These are phyloP conservation scores for Peterozyma toletana DNA, from an alignment of 805 yeast species.

Conservation along the genomic window DNA sequence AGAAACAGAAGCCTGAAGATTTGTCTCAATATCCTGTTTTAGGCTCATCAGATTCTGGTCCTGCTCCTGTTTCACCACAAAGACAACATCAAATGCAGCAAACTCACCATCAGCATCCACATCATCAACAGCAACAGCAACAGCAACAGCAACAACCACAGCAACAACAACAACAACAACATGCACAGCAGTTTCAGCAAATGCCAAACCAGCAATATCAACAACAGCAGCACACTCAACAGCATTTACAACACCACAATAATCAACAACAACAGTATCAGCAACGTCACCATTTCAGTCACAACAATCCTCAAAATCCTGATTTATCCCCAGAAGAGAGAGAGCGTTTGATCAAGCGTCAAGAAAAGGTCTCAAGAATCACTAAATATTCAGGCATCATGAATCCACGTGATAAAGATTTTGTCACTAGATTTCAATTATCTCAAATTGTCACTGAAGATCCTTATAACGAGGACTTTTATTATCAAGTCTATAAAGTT, in stretches of 20 bases:
- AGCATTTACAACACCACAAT: slow-evolving; percentile 17
- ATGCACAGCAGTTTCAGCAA: slow-evolving; percentile 8
- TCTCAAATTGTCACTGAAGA: slow-evolving; percentile 96
- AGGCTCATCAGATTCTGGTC: slow-evolving; percentile 33
- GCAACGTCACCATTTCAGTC: slow-evolving; percentile 9
- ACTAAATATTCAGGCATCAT: slow-evolving; percentile 84
- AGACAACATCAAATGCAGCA: slow-evolving; percentile 11
- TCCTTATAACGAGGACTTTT: slow-evolving; percentile 95
- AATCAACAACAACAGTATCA: not conserved
- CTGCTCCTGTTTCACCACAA: slow-evolving; percentile 8
- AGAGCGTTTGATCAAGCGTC: slow-evolving; percentile 58
- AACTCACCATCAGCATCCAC: slow-evolving; percentile 14
- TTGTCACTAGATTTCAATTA: slow-evolving; percentile 87
- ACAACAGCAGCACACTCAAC: slow-evolving; percentile 20
- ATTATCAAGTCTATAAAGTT: slow-evolving; percentile 84
- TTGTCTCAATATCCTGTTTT: slow-evolving; percentile 49
- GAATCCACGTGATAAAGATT: slow-evolving; percentile 96
- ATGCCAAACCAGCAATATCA: slow-evolving; percentile 15
- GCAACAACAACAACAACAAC: slow-evolving; percentile 13
- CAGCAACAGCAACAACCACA: slow-evolving; percentile 14
- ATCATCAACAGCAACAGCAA: slow-evolving; percentile 12
- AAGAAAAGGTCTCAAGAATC: slow-evolving; percentile 68
- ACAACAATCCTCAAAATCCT: slow-evolving; percentile 20
- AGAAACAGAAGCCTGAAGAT: slow-evolving; percentile 15
- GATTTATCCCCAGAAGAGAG: slow-evolving; percentile 67